Evolutionary conservation across 208 protist genomes (phyloP), one percentile per base, ranked within the genome.

Genomic region (Trypanosoma rangeli): DNA sequence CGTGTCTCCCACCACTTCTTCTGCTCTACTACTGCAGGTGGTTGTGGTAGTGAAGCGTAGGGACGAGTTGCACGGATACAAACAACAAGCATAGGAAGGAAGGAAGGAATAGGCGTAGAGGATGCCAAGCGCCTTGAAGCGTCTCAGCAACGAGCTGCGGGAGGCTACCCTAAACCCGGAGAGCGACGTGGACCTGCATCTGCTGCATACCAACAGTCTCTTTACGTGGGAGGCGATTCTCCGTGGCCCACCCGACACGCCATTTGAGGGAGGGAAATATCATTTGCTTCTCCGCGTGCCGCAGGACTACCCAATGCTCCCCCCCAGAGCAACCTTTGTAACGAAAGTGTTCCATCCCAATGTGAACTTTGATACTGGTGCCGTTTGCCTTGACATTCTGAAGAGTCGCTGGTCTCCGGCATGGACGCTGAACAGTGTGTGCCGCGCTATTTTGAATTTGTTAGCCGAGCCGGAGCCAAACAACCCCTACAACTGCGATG

Each of bases 341-440:
- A 97, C 89, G 0, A 87, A 87, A 26, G 85, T 98, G 29, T 98
- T 97, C 64, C 94, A 98, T 68, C 92, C 93, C 0, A 98, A 98
- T 63, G 86, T 98, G 7, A 80, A 93, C 73, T 98, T 95, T 70
- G 68, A 68, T 20, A 89, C 68, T 24, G 94, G 94, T 22, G 79
- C 89, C 29, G 90, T 98, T 13, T 98, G 94, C 58, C 74, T 98
- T 1, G 94, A 98, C 61, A 97, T 98, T 63, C 78, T 98, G 31
- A 98, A 97, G 67, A 85, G 64, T 35, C 70, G 73, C 0, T 98
- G 94, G 94, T 89, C 78, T 8, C 94, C 94, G 7, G 94, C 92
- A 50, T 98, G 94, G 93, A 97, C 91, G 20, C 72, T 98, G 24
- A 68, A 42, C n/a, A 85, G 79, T 22, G 89, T 98, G 13, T 97